These are phyloP conservation scores for Mangifera indica DNA, from an alignment of 345 rosid genomes.

Conservation along the genomic window DNA sequence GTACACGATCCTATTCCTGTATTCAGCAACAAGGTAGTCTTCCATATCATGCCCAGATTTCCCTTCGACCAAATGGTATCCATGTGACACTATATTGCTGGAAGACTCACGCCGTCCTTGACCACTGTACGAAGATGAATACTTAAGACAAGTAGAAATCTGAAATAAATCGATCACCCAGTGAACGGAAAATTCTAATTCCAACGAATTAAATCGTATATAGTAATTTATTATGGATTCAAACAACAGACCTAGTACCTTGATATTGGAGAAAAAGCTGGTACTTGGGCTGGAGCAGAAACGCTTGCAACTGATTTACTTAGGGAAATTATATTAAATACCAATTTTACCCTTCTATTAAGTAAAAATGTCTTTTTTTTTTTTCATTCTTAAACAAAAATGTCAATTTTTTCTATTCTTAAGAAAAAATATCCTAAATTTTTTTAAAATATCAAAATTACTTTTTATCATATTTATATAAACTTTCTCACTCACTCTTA, in stretches of 20 bases:
- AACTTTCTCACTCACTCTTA: no score
- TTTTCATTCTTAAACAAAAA: no score
- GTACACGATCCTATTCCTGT: slow-evolving; percentile 46
- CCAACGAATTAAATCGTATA: background rate
- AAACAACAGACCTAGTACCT: slow-evolving; percentile 25
- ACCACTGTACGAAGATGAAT: slow-evolving; percentile 41
- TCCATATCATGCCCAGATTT: slow-evolving; percentile 67
- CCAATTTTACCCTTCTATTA: slow-evolving; percentile 36
- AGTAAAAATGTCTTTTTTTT: background rate
- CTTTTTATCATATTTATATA: no score
- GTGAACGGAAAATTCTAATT: no score
- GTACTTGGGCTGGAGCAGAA: slow-evolving; percentile 24
- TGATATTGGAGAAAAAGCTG: slow-evolving; percentile 34
- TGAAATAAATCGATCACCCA: slow-evolving; percentile 9
- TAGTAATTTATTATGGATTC: no score
- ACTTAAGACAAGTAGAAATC: slow-evolving; percentile 35
- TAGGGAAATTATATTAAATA: no score
- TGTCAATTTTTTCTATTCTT: no score
- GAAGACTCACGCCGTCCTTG: slow-evolving; percentile 49
- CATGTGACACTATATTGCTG: slow-evolving; percentile 40
- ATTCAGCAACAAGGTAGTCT: slow-evolving; percentile 60
- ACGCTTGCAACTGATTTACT: slow-evolving; percentile 34
- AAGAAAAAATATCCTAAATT: no score
- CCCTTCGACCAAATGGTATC: slow-evolving; percentile 57
- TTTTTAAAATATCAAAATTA: no score